Percentiles rank a stretch among this genome's conserved stretches.
These are phyloP conservation scores for Erysimum cheiranthoides DNA, from an alignment of 345 rosid species.

Conservation along the genomic window DNA sequence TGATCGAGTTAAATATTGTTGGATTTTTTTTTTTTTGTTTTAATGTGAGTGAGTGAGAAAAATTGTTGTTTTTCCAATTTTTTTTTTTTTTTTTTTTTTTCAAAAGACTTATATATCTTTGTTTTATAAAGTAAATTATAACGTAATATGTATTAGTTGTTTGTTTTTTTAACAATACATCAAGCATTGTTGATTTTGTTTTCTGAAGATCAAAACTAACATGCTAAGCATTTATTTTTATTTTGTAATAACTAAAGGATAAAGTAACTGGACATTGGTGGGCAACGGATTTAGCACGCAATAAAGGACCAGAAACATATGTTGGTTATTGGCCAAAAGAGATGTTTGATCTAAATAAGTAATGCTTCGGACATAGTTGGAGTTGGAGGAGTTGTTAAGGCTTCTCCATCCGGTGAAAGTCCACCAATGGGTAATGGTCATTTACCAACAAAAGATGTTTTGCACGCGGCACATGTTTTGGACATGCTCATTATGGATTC, in stretches of 20 bases:
- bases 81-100: too few species aligned
- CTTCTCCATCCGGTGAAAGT: background rate
- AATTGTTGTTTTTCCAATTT: too few species aligned
- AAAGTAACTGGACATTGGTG: background rate
- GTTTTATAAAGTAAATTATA: too few species aligned
- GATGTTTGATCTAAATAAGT: too few species aligned
- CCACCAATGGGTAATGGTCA: slow-evolving; percentile 2
- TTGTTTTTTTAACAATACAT: background rate
- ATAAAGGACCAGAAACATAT: background rate
- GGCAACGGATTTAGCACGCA: background rate
- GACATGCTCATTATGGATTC: background rate
- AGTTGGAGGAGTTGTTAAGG: too few species aligned
- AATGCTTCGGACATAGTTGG: too few species aligned
- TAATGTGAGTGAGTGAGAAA: too few species aligned
- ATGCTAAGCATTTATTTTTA: background rate
- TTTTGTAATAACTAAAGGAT: background rate
- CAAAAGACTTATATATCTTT: too few species aligned
- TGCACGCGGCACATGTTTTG: background rate
- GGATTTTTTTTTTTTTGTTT: too few species aligned
- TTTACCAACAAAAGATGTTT: background rate
- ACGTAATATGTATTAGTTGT: background rate
- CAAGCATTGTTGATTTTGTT: background rate
- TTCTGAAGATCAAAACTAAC: background rate
- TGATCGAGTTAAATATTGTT: too few species aligned
- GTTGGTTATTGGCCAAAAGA: too few species aligned